phyloP scores from a whole-genome alignment of 805 yeast genomes.

The Suhomyces kilbournensis region DNA sequence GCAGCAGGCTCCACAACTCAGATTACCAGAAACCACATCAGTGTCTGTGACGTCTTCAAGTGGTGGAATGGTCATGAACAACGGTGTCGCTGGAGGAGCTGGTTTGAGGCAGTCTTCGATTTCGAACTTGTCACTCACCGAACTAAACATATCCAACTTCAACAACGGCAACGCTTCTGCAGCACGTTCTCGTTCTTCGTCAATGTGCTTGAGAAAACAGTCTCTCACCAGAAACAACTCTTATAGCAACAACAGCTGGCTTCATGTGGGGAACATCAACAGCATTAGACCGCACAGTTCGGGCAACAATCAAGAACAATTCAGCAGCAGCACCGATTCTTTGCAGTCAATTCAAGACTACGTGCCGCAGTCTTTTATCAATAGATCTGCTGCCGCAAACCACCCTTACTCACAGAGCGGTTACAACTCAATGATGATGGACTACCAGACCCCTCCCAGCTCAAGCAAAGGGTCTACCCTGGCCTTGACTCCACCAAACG shows the following conservation, averaged over 20 bases:
- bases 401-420: slow-evolving; percentile 9
- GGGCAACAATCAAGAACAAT: slow-evolving; percentile 16
- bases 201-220: slow-evolving; percentile 40
- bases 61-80: slow-evolving; percentile 10
- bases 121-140: slow-evolving; percentile 39
- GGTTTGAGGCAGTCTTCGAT: slow-evolving; percentile 36
- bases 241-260: slow-evolving; percentile 34
- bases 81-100: slow-evolving; percentile 5
- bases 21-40: slow-evolving; percentile 24
- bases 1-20: slow-evolving; percentile 3
- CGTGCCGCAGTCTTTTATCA: slow-evolving; percentile 40
- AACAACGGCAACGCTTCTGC: slow-evolving; percentile 17
- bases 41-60: slow-evolving; percentile 16
- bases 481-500: slow-evolving; percentile 11
- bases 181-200: slow-evolving; percentile 34
- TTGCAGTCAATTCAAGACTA: slow-evolving; percentile 44
- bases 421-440: slow-evolving; percentile 39
- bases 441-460: slow-evolving; percentile 39
- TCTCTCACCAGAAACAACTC: slow-evolving; percentile 43
- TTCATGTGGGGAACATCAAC: slow-evolving; percentile 43
- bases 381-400: slow-evolving; percentile 27
- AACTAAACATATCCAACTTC: slow-evolving; percentile 33
- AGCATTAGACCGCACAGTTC: slow-evolving; percentile 23
- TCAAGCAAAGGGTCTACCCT: slow-evolving; percentile 31
- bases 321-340: slow-evolving; percentile 35